Evolutionary conservation across 305 asterid genomes (phyloP).

Genomic region (Euphrasia arctica): DNA sequence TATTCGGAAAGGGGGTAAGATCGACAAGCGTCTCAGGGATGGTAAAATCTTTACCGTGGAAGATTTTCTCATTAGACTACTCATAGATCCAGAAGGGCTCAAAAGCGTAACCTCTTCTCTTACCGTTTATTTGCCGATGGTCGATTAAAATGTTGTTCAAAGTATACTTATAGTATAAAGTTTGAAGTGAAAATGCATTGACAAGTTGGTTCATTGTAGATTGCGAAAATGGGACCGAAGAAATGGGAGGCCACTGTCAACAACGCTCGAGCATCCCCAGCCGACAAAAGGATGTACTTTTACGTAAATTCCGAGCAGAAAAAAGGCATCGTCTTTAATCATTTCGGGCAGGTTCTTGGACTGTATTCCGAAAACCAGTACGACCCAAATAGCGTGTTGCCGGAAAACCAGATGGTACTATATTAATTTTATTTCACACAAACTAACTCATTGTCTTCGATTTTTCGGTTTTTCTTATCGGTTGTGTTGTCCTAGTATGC

Average conservation of each 20-base stretch:
- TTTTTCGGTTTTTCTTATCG: background rate
- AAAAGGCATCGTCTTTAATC: constrained; percentile 34
- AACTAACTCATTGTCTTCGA: background rate
- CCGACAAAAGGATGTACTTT: constrained; percentile 29
- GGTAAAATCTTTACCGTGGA: constrained; percentile 30
- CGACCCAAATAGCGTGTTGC: constrained; percentile 12
- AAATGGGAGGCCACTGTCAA: constrained; percentile 35
- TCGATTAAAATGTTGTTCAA: background rate
- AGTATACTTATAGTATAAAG: background rate
- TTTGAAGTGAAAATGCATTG: background rate
- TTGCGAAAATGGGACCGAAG: constrained; percentile 27
- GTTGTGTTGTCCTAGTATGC: too few relatives aligned
- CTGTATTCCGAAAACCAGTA: constrained; percentile 17
- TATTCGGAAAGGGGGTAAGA: constrained; percentile 32
- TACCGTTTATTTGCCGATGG: background rate
- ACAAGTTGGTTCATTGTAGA: constrained; percentile 23
- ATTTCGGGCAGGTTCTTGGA: constrained; percentile 34
- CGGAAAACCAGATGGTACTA: constrained; percentile 34
- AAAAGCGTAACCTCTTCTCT: constrained; percentile 29
- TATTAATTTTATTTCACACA: too few relatives aligned
- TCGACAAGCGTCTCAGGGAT: constrained; percentile 29
- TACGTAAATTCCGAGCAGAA: constrained; percentile 28
- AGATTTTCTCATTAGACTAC: constrained; percentile 36
- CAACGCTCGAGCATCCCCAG: constrained; percentile 37
- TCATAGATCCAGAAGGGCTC: constrained; percentile 31